Conservation (phyloP, 2,329 filamentous ascomycete genomes). For the Claviceps purpurea region DNA sequence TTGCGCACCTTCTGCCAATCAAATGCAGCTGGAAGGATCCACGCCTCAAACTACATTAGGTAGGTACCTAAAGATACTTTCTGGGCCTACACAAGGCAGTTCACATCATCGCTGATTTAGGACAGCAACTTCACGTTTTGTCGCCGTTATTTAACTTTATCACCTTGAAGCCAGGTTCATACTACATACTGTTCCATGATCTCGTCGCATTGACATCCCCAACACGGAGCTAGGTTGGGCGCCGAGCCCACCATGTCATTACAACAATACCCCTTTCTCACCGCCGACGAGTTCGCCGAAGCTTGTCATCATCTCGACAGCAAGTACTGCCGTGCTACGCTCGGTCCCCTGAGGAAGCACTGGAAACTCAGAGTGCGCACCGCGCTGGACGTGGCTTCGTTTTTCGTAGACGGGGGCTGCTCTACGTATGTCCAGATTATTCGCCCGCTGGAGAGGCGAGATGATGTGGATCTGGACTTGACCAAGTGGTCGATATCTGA, state of each 20-base stretch:
- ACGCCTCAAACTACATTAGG: too few relatives aligned
- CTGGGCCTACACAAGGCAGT: too few relatives aligned
- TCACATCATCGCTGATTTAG: too few relatives aligned
- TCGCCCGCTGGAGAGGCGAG: slow-evolving; percentile 34
- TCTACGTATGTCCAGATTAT: slow-evolving; percentile 43
- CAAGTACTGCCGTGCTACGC: slow-evolving; percentile 42
- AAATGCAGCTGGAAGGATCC: too few relatives aligned
- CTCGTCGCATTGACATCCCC: too few relatives aligned
- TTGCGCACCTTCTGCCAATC: too few relatives aligned
- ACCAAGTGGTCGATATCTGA: slow-evolving; percentile 30
- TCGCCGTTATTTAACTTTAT: too few relatives aligned
- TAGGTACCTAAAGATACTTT: too few relatives aligned
- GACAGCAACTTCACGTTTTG: too few relatives aligned
- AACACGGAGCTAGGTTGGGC: too few relatives aligned
- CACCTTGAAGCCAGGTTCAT: too few relatives aligned
- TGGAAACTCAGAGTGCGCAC: slow-evolving; percentile 43
- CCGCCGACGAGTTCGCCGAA: slow-evolving; percentile 47
- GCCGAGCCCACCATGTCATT: slow-evolving; percentile 23
- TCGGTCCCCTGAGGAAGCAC: slow-evolving; percentile 38
- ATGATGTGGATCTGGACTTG: slow-evolving; percentile 30
- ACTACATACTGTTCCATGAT: too few relatives aligned
- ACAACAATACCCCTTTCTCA: slow-evolving; percentile 47
- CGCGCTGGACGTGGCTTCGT: slow-evolving; percentile 31
- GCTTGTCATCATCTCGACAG: slow-evolving; percentile 50
- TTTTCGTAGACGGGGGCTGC: slow-evolving; percentile 27